These are phyloP conservation scores for Hypericum perforatum DNA, from an alignment of 345 rosid species.

Conservation along the genomic window DNA sequence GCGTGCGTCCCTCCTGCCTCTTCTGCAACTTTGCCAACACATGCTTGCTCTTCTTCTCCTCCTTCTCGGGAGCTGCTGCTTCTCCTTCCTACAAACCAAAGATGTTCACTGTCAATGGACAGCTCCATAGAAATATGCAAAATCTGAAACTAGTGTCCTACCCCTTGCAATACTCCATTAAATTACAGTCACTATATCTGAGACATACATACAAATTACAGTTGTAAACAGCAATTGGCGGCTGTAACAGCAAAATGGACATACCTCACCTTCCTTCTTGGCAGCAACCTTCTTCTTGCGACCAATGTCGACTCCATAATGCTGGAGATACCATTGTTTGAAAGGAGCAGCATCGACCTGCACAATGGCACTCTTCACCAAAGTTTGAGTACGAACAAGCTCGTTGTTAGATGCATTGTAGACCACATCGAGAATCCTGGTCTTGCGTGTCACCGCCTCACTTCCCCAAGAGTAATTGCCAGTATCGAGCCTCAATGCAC, in stretches of 20 bases:
- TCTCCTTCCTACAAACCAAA: slow-evolving; percentile 36
- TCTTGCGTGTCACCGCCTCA: slow-evolving; percentile 76
- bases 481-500: slow-evolving; percentile 72
- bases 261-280: slow-evolving; percentile 58
- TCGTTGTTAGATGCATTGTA: slow-evolving; percentile 88
- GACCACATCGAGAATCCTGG: slow-evolving; percentile 73
- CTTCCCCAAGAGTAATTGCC: slow-evolving; percentile 92
- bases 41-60: slow-evolving; percentile 52
- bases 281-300: slow-evolving; percentile 55
- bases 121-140: background rate
- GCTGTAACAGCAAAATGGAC: too few relatives aligned
- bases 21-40: slow-evolving; percentile 43
- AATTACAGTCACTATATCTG: too few relatives aligned
- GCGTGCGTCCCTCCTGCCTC: slow-evolving; percentile 41
- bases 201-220: too few relatives aligned
- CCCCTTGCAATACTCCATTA: background rate
- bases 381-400: slow-evolving; percentile 73
- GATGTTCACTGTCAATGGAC: background rate
- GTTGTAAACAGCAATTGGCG: too few relatives aligned
- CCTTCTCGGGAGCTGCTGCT: slow-evolving; percentile 37
- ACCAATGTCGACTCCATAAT: slow-evolving; percentile 64
- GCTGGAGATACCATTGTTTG: slow-evolving; percentile 62
- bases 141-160: background rate
- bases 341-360: slow-evolving; percentile 74
- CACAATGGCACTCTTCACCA: slow-evolving; percentile 62